Evolutionary conservation across 306 rosid genomes (phyloP).

Genomic region (Citrullus amarus): DNA sequence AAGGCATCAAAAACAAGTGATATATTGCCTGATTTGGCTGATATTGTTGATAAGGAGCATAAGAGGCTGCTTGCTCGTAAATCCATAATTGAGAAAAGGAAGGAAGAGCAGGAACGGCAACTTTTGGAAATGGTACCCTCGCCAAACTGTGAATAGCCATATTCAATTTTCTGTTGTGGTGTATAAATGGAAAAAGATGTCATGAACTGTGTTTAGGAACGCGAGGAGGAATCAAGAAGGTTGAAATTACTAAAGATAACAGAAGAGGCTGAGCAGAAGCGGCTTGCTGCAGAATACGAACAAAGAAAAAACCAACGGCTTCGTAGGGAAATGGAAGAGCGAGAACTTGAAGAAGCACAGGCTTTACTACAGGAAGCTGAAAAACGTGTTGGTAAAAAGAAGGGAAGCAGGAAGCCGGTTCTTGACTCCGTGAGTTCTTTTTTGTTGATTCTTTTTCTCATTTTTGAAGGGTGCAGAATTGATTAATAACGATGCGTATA

Average conservation of each 20-base stretch:
- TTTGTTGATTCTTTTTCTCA: neutral
- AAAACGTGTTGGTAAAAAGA: slow-evolving; percentile 33
- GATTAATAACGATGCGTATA: slow-evolving; percentile 5
- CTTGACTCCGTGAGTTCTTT: slow-evolving; percentile 60
- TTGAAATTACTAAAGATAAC: slow-evolving; percentile 55
- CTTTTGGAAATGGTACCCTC: slow-evolving; percentile 77
- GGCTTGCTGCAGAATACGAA: slow-evolving; percentile 64
- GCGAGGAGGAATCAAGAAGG: slow-evolving; percentile 75
- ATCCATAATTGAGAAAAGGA: slow-evolving; percentile 81
- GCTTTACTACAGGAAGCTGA: slow-evolving; percentile 48
- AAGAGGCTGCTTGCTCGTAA: slow-evolving; percentile 92
- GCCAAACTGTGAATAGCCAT: neutral
- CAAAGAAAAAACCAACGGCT: slow-evolving; percentile 48
- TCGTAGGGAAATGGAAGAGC: slow-evolving; percentile 70
- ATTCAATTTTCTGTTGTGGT: neutral
- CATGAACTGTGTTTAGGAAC: slow-evolving; percentile 37
- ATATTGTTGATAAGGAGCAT: slow-evolving; percentile 78
- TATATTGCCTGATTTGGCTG: slow-evolving; percentile 53
- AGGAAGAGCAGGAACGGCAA: slow-evolving; percentile 91
- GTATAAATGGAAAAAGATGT: neutral
- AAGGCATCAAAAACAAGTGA: slow-evolving; percentile 43
- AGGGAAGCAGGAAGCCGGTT: slow-evolving; percentile 43
- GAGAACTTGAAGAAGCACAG: slow-evolving; percentile 57
- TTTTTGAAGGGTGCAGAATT: neutral
- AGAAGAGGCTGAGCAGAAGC: slow-evolving; percentile 74